Evolutionary conservation across 371 early-diverging fungal genomes (phyloP), one percentile per base, ranked within the genome.

Genomic region (Dichotomocladium elegans): DNA sequence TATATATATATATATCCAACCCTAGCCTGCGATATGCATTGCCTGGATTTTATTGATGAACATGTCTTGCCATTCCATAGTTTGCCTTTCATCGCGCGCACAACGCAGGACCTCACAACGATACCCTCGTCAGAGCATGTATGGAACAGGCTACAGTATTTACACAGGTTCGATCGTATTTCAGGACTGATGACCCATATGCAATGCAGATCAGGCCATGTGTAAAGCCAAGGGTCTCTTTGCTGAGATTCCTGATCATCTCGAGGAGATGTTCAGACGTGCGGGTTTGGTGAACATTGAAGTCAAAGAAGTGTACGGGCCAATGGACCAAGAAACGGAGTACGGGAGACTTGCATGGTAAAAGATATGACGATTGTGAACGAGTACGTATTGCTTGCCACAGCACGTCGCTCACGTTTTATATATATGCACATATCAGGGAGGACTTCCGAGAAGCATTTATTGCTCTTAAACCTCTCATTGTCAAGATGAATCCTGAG

Each of bases 361-460:
- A 46, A n/a, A 45, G n/a, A n/a, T n/a, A n/a, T n/a, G n/a, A n/a
- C n/a, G n/a, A n/a, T n/a, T n/a, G n/a, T n/a, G n/a, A n/a, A n/a
- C n/a, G n/a, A n/a, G n/a, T n/a, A n/a, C n/a, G n/a, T n/a, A n/a
- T n/a, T n/a, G n/a, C n/a, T n/a, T n/a, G n/a, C n/a, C n/a, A n/a
- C n/a, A n/a, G n/a, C n/a, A n/a, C n/a, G n/a, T n/a, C n/a, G n/a
- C n/a, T n/a, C 47, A n/a, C 8, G 37, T 34, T 46, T 15, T 44
- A 19, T 29, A 24, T 25, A 21, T 9, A 10, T 25, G 3, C 10
- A 48, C 12, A 24, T 9, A 33, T n/a, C 40, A 65, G 65, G 67
- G 55, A 53, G 15, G 69, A 68, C 37, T 65, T 58, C 37, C 26
- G 21, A 34, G 57, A 64, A 19, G 60, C 34, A 8, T 58, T 46